Conservation (phyloP, 1,139 yeast species). For the Debaryomyces udenii region DNA sequence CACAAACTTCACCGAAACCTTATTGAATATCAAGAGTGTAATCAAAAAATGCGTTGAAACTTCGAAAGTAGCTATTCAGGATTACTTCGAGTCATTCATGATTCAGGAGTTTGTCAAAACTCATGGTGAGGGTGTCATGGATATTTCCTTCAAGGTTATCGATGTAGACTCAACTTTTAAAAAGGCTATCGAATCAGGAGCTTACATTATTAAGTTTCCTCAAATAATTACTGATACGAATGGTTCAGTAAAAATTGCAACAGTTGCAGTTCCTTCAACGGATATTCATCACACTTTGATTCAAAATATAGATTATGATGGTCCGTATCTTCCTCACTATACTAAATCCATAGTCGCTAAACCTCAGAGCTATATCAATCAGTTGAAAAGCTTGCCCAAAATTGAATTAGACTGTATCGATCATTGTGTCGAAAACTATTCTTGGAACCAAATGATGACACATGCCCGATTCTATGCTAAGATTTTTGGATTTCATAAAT, state of each 20-base stretch:
- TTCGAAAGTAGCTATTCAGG: conserved; percentile 23
- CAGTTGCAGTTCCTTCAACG: conserved; percentile 56
- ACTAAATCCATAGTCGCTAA: conserved; percentile 13
- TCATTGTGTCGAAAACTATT: conserved; percentile 80
- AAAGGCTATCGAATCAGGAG: conserved; percentile 58
- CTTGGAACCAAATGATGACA: conserved; percentile 65
- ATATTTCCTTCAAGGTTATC: conserved; percentile 63
- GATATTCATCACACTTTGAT: conserved; percentile 73
- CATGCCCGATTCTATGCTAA: conserved; percentile 62
- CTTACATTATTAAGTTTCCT: conserved; percentile 51
- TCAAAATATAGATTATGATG: conserved; percentile 48
- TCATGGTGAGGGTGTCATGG: conserved; percentile 81
- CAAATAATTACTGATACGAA: conserved; percentile 37
- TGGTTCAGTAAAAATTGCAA: conserved; percentile 60
- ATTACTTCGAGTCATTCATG: conserved; percentile 29
- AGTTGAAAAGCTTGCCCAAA: conserved; percentile 27
- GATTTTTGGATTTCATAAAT: conserved; percentile 72
- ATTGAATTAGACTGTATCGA: conserved; percentile 54
- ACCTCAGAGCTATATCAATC: conserved; percentile 10
- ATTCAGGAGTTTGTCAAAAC: conserved; percentile 46
- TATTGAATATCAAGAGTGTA: conserved; percentile 17
- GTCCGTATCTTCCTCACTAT: conserved; percentile 64
- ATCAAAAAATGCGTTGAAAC: conserved; percentile 20
- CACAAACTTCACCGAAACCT: conserved; percentile 15
- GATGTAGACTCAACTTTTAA: conserved; percentile 48